These are phyloP conservation scores for Leccinum barrowsii DNA, from an alignment of 768 basidiomycete genomes.

Conservation along the genomic window DNA sequence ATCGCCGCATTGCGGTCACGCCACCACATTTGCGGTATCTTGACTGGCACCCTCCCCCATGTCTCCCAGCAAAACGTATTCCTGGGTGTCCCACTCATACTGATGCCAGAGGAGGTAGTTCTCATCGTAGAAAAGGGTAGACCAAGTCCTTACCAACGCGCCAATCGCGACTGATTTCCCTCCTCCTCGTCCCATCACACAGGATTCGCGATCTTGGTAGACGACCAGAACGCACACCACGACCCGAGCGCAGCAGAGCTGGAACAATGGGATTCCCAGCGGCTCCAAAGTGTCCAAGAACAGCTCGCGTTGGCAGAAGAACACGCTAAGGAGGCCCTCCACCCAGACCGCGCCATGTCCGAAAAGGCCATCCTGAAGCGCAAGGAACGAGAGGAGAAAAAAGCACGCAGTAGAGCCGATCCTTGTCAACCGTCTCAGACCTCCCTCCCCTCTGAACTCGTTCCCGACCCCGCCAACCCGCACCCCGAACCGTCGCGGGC, in stretches of 20 bases:
- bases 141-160: no score
- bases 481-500: slow-evolving; percentile 1
- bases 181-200: neutral
- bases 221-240: slow-evolving; percentile 60
- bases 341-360: slow-evolving; percentile 42
- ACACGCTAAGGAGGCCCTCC: slow-evolving; percentile 45
- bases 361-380: slow-evolving; percentile 70
- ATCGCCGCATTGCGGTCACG: slow-evolving; percentile 74
- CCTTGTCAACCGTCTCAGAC: slow-evolving; percentile 3
- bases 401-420: slow-evolving; percentile 17
- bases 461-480: neutral
- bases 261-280: slow-evolving; percentile 48
- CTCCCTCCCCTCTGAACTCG: neutral
- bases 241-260: slow-evolving; percentile 47
- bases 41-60: slow-evolving; percentile 90
- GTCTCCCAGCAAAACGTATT: slow-evolving; percentile 96
- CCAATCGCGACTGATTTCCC: neutral
- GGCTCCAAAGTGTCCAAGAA: slow-evolving; percentile 42
- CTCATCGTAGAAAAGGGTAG: slow-evolving; percentile 80
- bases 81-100: slow-evolving; percentile 82
- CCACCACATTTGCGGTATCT: slow-evolving; percentile 79
- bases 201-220: slow-evolving; percentile 78
- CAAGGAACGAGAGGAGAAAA: slow-evolving; percentile 58
- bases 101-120: slow-evolving; percentile 91
- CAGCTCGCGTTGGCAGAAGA: slow-evolving; percentile 50